Percentiles rank a stretch among this genome's conserved stretches.
phyloP scores from a whole-genome alignment of 148 eudicot genomes.

The Polygonum maritimum region DNA sequence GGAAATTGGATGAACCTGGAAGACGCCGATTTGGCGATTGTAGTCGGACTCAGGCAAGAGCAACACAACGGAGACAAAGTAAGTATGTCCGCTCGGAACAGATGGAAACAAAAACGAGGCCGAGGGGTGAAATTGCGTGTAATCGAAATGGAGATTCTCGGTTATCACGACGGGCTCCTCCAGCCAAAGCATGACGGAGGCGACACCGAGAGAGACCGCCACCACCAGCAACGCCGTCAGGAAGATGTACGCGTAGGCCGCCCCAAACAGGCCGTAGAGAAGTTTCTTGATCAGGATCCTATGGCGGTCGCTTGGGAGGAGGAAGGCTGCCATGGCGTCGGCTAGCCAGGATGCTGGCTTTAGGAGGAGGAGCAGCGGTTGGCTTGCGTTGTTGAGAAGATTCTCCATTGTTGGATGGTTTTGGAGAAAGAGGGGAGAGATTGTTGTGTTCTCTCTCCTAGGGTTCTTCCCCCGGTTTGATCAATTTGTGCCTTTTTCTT shows the following conservation, averaged over 20 bases:
- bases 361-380: conserved; percentile 8
- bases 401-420: background rate
- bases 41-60: conserved; percentile 81
- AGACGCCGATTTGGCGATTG: conserved; percentile 54
- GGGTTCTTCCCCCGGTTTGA: too few species aligned
- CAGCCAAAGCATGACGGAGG: conserved; percentile 40
- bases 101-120: conserved; percentile 30
- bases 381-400: background rate
- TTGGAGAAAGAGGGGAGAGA: background rate
- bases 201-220: conserved; percentile 40
- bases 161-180: conserved; percentile 53
- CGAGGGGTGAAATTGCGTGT: conserved; percentile 31
- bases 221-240: conserved; percentile 30
- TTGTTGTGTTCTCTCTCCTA: too few species aligned
- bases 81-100: conserved; percentile 59
- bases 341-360: conserved; percentile 22
- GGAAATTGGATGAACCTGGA: conserved; percentile 40
- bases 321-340: conserved; percentile 20
- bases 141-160: conserved; percentile 54
- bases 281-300: conserved; percentile 19
- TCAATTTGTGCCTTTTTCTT: too few species aligned
- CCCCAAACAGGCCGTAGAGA: conserved; percentile 43
- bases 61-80: conserved; percentile 33
- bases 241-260: conserved; percentile 31
- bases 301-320: conserved; percentile 8